Evolutionary conservation across 192 early-diverging fungal species (phyloP).

Genomic region (Gamsiella multidivaricata): DNA sequence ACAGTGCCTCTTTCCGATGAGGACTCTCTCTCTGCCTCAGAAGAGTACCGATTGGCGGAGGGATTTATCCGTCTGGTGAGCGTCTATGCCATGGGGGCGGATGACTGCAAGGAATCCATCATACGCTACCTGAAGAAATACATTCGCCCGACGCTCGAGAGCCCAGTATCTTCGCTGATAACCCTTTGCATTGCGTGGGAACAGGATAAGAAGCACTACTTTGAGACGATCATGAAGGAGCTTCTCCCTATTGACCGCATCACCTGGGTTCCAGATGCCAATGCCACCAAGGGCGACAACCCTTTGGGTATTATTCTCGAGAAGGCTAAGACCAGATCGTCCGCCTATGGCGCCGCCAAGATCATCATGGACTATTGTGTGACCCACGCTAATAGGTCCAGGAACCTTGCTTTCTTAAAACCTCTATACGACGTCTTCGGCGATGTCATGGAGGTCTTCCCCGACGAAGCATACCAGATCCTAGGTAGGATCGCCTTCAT

Average conservation of each 20-base stretch:
- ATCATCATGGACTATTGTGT: conserved; percentile 15
- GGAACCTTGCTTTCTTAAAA: conserved; percentile 3
- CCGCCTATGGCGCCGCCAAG: not conserved
- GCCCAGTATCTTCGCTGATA: not conserved
- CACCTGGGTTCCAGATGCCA: conserved; percentile 18
- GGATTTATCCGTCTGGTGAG: not conserved
- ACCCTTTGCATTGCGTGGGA: not conserved
- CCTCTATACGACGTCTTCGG: not conserved
- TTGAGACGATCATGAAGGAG: not conserved
- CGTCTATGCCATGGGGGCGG: not conserved
- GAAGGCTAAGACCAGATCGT: not conserved
- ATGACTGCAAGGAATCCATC: not conserved
- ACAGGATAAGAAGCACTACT: too few relatives aligned
- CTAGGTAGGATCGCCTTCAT: conserved; percentile 4
- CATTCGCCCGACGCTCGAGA: not conserved
- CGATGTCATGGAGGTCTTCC: not conserved
- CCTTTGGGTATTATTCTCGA: not conserved
- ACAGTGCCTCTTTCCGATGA: too few relatives aligned
- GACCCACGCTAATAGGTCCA: not conserved
- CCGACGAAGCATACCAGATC: not conserved
- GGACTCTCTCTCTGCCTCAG: too few relatives aligned
- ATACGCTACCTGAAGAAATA: not conserved
- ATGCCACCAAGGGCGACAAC: not conserved
- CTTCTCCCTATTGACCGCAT: not conserved
- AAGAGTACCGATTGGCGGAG: not conserved